Conservation (phyloP, 2,329 filamentous ascomycete species). For the Magnaporthiopsis poae region DNA sequence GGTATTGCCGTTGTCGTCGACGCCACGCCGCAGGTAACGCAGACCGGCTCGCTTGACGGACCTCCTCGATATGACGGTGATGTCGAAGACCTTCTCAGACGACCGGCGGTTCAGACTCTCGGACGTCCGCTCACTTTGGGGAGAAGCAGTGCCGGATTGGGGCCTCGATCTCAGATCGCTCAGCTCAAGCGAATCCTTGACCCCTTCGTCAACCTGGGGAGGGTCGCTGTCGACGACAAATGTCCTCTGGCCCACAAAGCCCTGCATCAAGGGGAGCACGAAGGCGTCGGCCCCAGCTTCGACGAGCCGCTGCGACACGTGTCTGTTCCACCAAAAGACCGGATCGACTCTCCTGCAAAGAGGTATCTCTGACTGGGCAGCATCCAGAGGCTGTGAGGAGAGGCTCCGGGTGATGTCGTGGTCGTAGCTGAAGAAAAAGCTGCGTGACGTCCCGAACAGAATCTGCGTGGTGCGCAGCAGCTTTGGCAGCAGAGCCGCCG, state of each 20-base stretch:
- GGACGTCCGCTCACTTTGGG: slow-evolving; percentile 15
- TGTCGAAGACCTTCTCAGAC: slow-evolving; percentile 52
- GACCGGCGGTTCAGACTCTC: slow-evolving; percentile 20
- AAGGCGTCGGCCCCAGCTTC: slow-evolving; percentile 61
- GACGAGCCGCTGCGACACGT: slow-evolving; percentile 65
- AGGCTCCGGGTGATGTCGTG: slow-evolving; percentile 72
- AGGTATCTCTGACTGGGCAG: slow-evolving; percentile 25
- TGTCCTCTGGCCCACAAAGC: slow-evolving; percentile 77
- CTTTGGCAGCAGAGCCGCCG: slow-evolving; percentile 62
- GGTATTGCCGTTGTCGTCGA: slow-evolving; percentile 79
- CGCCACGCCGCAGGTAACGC: slow-evolving; percentile 78
- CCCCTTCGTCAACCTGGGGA: slow-evolving; percentile 39
- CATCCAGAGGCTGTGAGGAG: slow-evolving; percentile 53
- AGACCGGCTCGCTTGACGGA: slow-evolving; percentile 79
- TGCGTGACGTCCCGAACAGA: slow-evolving; percentile 69
- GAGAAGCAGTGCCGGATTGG: slow-evolving; percentile 11
- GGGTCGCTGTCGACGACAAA: slow-evolving; percentile 63
- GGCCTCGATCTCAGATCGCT: slow-evolving; percentile 19
- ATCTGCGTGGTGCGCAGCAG: slow-evolving; percentile 74
- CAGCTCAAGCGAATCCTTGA: slow-evolving; percentile 34
- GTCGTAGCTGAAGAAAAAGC: slow-evolving; percentile 94
- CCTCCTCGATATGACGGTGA: slow-evolving; percentile 87
- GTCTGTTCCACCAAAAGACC: slow-evolving; percentile 82
- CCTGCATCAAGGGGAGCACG: slow-evolving; percentile 77
- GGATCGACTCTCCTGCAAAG: slow-evolving; percentile 46